Conservation (phyloP, 192 early-diverging fungal genomes). For the Gryganskiella cystojenkinii region DNA sequence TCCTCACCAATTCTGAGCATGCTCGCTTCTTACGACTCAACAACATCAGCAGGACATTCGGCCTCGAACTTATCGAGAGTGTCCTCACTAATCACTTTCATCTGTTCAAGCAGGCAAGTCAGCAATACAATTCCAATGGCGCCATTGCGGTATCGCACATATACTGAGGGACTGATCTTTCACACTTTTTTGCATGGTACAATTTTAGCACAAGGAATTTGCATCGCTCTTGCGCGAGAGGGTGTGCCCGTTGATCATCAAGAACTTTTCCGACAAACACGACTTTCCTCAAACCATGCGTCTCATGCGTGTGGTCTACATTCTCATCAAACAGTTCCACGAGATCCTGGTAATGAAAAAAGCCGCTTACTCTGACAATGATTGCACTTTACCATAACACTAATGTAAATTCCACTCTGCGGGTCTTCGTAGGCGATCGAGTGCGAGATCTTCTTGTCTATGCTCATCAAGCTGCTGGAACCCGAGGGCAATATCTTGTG, state of each 20-base stretch:
- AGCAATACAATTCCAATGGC: slow-evolving; percentile 3
- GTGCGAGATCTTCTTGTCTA: slow-evolving; percentile 94
- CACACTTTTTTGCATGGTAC: neutral
- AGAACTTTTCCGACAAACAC: slow-evolving; percentile 90
- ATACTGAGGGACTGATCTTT: neutral
- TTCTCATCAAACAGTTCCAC: slow-evolving; percentile 81
- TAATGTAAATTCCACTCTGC: too few species aligned
- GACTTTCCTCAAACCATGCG: slow-evolving; percentile 89
- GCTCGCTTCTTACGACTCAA: slow-evolving; percentile 67
- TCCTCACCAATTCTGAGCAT: slow-evolving; percentile 75
- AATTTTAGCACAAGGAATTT: slow-evolving; percentile 76
- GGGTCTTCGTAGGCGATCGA: slow-evolving; percentile 82
- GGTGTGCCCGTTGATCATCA: slow-evolving; percentile 90
- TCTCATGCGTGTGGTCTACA: slow-evolving; percentile 81
- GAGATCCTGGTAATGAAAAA: slow-evolving; percentile 67
- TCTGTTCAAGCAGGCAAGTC: slow-evolving; percentile 76
- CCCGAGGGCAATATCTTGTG: slow-evolving; percentile 78
- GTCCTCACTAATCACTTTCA: slow-evolving; percentile 82
- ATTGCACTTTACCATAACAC: too few species aligned
- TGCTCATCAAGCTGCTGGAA: slow-evolving; percentile 86
- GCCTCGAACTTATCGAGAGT: slow-evolving; percentile 93
- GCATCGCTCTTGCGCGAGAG: slow-evolving; percentile 77
- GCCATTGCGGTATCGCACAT: neutral
- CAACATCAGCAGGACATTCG: slow-evolving; percentile 76
- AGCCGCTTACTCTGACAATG: too few species aligned